Evolutionary conservation across 495 filamentous ascomycete genomes (phyloP).

Genomic region (Penicillium turbatum): DNA sequence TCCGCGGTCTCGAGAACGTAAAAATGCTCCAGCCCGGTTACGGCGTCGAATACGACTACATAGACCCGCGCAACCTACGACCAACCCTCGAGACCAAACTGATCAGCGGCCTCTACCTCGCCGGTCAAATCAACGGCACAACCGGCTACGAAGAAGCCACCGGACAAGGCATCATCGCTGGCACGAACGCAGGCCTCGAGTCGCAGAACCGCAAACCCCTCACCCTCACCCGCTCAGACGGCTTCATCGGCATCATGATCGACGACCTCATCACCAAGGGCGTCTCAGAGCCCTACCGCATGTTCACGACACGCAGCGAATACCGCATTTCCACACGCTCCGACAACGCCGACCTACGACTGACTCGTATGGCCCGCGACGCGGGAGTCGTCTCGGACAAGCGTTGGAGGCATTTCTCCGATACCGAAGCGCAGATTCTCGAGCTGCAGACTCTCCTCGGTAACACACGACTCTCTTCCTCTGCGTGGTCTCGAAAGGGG

Average conservation of each 20-base stretch:
- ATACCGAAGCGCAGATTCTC: conserved; percentile 57
- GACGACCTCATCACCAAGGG: conserved; percentile 98
- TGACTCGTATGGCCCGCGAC: conserved; percentile 71
- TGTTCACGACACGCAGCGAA: conserved; percentile 96
- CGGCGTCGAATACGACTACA: conserved; percentile 98
- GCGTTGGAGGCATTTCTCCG: conserved; percentile 68
- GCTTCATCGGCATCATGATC: conserved; percentile 98
- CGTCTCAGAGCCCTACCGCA: conserved; percentile 93
- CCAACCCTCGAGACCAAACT: conserved; percentile 90
- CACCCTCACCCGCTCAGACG: conserved; percentile 74
- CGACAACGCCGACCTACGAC: conserved; percentile 87
- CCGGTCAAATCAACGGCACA: conserved; percentile 97
- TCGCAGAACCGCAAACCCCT: conserved; percentile 60
- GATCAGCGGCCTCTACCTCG: conserved; percentile 84
- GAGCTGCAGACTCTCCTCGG: conserved; percentile 59
- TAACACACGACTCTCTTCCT: conserved; percentile 48
- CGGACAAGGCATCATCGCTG: conserved; percentile 87
- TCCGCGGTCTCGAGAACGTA: conserved; percentile 82
- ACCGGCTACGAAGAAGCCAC: conserved; percentile 98
- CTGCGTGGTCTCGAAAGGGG: conserved; percentile 64
- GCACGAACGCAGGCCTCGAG: conserved; percentile 84
- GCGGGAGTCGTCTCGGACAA: conserved; percentile 74
- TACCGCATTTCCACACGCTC: conserved; percentile 87
- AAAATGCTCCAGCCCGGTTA: conserved; percentile 95
- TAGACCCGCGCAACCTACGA: conserved; percentile 83